A percentile compares a stretch with the other conserved stretches of the same genome.
These are phyloP conservation scores for Tilletia caries DNA, from an alignment of 1,284 basidiomycete genomes.

Conservation along the genomic window DNA sequence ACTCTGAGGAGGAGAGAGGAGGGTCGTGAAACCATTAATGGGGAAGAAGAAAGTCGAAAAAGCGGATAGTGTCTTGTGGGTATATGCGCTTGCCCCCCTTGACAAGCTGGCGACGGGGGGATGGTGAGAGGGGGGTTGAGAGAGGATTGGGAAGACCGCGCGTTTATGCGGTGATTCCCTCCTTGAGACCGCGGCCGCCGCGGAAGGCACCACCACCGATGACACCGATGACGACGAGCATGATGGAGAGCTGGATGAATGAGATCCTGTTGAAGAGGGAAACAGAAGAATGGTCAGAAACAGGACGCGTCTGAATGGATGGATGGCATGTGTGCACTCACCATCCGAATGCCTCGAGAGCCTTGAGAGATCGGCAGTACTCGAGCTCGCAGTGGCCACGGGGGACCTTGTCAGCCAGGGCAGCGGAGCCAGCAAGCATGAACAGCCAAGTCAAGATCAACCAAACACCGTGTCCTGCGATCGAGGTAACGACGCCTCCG, in stretches of 20 bases:
- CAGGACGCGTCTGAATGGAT: not conserved
- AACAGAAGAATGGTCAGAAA: not conserved
- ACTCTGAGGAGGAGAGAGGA: too few relatives aligned
- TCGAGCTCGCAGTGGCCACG: slow-evolving; percentile 15
- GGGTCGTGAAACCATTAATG: not conserved
- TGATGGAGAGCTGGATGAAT: slow-evolving; percentile 29
- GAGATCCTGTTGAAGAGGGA: not conserved
- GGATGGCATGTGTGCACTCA: slow-evolving; percentile 1
- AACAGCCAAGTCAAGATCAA: slow-evolving; percentile 48
- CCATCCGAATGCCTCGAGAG: slow-evolving; percentile 50
- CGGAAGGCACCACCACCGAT: slow-evolving; percentile 49
- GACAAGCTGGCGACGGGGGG: too few relatives aligned
- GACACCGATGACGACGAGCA: slow-evolving; percentile 41
- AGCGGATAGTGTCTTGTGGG: not conserved
- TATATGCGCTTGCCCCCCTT: not conserved
- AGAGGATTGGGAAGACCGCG: not conserved
- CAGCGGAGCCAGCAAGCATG: slow-evolving; percentile 46
- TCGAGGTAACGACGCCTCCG: slow-evolving; percentile 50
- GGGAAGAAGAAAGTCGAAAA: not conserved
- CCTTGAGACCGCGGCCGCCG: slow-evolving; percentile 50
- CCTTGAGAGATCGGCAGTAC: slow-evolving; percentile 48
- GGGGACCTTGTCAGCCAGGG: slow-evolving; percentile 40
- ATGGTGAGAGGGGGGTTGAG: too few relatives aligned
- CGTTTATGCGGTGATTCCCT: slow-evolving; percentile 20
- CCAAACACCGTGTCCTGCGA: slow-evolving; percentile 47